Conservation (phyloP, 139 green algal genomes). For the Chlamydomonas applanata region DNA sequence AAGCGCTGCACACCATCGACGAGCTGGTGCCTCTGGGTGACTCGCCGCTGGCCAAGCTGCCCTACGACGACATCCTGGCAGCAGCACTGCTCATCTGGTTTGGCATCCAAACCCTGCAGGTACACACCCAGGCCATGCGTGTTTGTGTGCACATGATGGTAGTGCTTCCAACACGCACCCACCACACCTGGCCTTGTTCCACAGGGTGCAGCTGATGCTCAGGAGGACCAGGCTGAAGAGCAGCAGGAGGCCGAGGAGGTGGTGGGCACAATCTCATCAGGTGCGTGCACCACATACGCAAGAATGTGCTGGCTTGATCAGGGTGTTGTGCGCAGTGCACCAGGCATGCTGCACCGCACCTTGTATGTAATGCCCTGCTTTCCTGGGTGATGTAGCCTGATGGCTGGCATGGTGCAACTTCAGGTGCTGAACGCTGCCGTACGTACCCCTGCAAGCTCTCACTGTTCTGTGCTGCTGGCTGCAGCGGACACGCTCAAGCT, state of each 20-base stretch:
- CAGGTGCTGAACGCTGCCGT: too few relatives aligned
- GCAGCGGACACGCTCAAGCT: constrained; percentile 28
- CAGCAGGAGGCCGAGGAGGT: constrained; percentile 65
- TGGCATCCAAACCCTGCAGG: constrained; percentile 80
- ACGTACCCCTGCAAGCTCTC: too few relatives aligned
- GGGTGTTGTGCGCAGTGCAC: too few relatives aligned
- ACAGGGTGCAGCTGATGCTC: constrained; percentile 61
- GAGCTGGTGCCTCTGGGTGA: constrained; percentile 68
- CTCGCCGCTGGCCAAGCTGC: constrained; percentile 45
- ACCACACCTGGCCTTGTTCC: background rate
- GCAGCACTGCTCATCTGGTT: constrained; percentile 83
- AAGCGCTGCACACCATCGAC: constrained; percentile 79
- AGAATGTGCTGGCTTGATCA: background rate
- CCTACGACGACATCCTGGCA: constrained; percentile 85
- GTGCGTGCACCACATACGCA: background rate
- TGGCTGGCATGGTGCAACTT: too few relatives aligned
- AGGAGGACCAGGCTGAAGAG: constrained; percentile 71
- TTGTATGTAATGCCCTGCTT: too few relatives aligned
- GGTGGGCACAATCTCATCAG: background rate
- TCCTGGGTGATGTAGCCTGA: too few relatives aligned
- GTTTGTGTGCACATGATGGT: background rate
- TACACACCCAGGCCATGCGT: background rate
- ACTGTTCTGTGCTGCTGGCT: too few relatives aligned
- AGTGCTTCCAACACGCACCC: background rate
- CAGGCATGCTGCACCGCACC: too few relatives aligned